phyloP scores from a whole-genome alignment of 768 basidiomycete species.

The Suillus alpinus region DNA sequence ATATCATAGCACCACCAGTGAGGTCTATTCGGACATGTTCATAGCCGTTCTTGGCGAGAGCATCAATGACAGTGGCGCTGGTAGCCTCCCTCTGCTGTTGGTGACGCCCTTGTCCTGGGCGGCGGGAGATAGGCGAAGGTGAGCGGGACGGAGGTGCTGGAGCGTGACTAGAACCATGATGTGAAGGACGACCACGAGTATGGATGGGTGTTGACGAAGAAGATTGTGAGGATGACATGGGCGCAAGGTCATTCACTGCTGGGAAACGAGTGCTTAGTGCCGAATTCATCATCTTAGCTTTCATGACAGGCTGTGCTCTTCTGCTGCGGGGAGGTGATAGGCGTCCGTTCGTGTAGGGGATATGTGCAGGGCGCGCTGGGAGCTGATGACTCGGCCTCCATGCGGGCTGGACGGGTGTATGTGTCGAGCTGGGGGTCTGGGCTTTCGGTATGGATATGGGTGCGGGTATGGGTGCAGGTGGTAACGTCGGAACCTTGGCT shows the following conservation, averaged over 20 bases:
- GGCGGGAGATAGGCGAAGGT: constrained; percentile 41
- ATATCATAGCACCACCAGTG: constrained; percentile 41
- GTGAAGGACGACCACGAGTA: constrained; percentile 25
- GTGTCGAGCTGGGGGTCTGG: constrained; percentile 24
- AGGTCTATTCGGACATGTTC: constrained; percentile 66
- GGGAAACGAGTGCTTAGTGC: constrained; percentile 19
- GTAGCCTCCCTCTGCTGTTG: constrained; percentile 19
- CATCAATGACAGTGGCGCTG: constrained; percentile 29
- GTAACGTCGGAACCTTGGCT: constrained; percentile 15
- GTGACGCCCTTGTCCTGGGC: constrained; percentile 33
- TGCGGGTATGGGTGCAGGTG: constrained; percentile 7
- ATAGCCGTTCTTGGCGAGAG: constrained; percentile 58
- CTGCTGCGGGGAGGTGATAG: constrained; percentile 28
- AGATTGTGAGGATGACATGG: constrained; percentile 21
- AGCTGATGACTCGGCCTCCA: constrained; percentile 27
- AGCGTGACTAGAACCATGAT: constrained; percentile 14
- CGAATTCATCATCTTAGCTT: constrained; percentile 26
- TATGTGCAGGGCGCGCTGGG: constrained; percentile 26
- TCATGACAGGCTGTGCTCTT: constrained; percentile 19
- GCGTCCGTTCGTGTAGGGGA: constrained; percentile 20
- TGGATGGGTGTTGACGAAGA: constrained; percentile 36
- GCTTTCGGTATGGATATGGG: constrained; percentile 12
- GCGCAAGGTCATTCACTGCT: constrained; percentile 18
- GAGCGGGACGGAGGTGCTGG: constrained; percentile 31
- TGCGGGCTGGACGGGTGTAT: constrained; percentile 18